Conservation (phyloP, 257 asterid species). For the Ehretia macrophylla region DNA sequence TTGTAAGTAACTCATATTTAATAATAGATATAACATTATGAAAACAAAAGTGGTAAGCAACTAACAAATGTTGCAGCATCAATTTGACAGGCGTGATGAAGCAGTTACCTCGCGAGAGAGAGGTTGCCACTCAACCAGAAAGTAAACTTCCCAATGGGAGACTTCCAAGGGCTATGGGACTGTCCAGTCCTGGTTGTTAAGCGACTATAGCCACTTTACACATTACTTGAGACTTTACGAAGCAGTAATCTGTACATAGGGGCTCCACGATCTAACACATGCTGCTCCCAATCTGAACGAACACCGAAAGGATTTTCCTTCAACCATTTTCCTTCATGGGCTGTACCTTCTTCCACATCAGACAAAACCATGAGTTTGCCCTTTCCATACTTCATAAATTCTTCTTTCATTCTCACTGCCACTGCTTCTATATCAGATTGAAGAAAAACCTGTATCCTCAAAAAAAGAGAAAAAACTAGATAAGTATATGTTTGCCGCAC, state of each 20-base stretch:
- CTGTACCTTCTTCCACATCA: constrained; percentile 13
- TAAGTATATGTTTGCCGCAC: neutral
- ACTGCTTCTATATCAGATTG: constrained; percentile 90
- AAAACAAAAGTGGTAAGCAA: too few relatives aligned
- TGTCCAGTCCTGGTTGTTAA: too few relatives aligned
- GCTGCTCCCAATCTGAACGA: constrained; percentile 90
- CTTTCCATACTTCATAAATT: constrained; percentile 54
- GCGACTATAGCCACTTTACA: constrained; percentile 8
- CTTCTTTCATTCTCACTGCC: constrained; percentile 64
- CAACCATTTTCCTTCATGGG: constrained; percentile 42
- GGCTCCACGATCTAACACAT: constrained; percentile 68
- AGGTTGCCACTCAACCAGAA: too few relatives aligned
- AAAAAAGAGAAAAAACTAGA: constrained; percentile 2
- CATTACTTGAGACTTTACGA: constrained; percentile 28
- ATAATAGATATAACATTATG: too few relatives aligned
- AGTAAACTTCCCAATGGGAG: too few relatives aligned
- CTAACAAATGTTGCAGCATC: too few relatives aligned
- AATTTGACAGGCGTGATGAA: too few relatives aligned
- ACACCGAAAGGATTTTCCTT: constrained; percentile 76
- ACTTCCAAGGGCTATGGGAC: too few relatives aligned
- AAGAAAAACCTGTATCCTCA: constrained; percentile 61
- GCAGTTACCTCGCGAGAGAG: too few relatives aligned
- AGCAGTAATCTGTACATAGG: constrained; percentile 82
- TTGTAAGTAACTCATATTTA: too few relatives aligned
- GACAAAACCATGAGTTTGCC: constrained; percentile 49